Percentiles rank a stretch among this genome's conserved stretches.
Conservation (phyloP, 345 rosid species). For the Citrus maxima region DNA sequence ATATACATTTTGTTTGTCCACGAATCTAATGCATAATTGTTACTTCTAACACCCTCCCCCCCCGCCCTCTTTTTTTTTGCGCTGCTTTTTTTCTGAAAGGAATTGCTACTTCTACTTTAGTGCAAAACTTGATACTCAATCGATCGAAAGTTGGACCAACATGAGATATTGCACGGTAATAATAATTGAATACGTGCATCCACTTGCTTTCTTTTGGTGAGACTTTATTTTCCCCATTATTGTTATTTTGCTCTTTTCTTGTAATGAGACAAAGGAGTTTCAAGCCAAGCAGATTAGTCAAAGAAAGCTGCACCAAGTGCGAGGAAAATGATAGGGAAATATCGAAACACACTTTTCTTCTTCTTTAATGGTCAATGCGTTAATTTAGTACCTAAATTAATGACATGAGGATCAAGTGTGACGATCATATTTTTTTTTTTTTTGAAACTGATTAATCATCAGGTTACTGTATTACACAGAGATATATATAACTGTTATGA, state of each 20-base stretch:
- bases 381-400: no score
- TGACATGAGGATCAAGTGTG: neutral
- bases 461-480: no score
- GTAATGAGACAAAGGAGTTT: neutral
- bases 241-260: neutral
- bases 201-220: neutral
- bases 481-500: no score
- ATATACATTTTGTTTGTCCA: neutral
- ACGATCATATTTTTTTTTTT: neutral
- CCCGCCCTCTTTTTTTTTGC: no score
- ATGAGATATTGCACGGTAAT: neutral
- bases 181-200: neutral
- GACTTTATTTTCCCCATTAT: neutral
- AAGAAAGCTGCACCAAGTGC: slow-evolving; percentile 8
- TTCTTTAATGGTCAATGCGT: neutral
- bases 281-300: neutral
- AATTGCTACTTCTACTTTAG: neutral
- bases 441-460: no score
- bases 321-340: neutral
- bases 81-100: no score
- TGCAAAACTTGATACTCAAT: neutral
- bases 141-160: neutral
- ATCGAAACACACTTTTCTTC: neutral
- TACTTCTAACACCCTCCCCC: no score
- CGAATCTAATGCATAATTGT: neutral